A percentile compares a stretch with the other conserved stretches of the same genome.
Conservation (phyloP, 129 eudicot genomes). For the Sambucus nigra region DNA sequence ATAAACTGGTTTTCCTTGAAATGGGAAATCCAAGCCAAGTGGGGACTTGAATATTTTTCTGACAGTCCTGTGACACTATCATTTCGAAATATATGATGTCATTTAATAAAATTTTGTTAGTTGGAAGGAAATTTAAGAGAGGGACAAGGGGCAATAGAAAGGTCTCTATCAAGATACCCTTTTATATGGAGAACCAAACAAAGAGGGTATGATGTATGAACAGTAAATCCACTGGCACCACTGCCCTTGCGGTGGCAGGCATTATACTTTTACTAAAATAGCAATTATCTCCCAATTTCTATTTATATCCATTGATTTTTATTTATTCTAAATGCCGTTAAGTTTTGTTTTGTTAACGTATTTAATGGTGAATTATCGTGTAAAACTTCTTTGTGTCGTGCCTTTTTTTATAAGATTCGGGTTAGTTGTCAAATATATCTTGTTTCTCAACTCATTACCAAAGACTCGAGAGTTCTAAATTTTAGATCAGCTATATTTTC, state of each 20-base stretch:
- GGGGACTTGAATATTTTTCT: background rate
- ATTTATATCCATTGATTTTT: too few relatives aligned
- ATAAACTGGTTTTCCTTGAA: too few relatives aligned
- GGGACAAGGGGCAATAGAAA: background rate
- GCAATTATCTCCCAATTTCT: background rate
- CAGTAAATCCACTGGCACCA: constrained; percentile 16
- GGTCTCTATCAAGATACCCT: constrained; percentile 16
- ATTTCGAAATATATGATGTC: constrained; percentile 6
- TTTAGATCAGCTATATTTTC: too few relatives aligned
- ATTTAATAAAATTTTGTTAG: constrained; percentile 12
- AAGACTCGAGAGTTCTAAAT: too few relatives aligned
- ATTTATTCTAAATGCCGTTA: too few relatives aligned
- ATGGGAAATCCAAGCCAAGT: too few relatives aligned
- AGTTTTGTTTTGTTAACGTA: too few relatives aligned
- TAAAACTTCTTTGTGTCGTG: too few relatives aligned
- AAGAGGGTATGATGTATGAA: constrained; percentile 24
- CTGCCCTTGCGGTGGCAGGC: constrained; percentile 15
- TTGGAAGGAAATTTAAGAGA: constrained; percentile 1
- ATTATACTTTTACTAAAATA: background rate
- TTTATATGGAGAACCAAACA: constrained; percentile 19
- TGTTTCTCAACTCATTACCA: too few relatives aligned
- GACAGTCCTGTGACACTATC: constrained; percentile 8
- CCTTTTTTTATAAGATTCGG: too few relatives aligned
- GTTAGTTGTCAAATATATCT: too few relatives aligned
- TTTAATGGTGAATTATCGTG: too few relatives aligned